Conservation (phyloP, 148 eudicot genomes). For the Chenopodium suecicum region DNA sequence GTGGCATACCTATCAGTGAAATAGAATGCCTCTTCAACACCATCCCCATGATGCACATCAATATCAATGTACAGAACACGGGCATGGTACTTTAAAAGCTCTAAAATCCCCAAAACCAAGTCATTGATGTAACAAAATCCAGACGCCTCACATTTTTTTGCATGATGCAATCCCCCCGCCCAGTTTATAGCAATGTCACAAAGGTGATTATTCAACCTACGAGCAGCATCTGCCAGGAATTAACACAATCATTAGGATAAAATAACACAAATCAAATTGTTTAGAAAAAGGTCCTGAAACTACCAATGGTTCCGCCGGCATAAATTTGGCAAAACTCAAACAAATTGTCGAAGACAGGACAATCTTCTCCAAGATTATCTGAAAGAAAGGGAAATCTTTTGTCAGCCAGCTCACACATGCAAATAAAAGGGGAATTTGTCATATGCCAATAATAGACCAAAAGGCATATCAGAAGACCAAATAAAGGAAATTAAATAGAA, state of each 20-base stretch:
- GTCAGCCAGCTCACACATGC: conserved; percentile 14
- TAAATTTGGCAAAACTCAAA: conserved; percentile 98
- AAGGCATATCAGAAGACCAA: not conserved
- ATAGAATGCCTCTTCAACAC: conserved; percentile 99
- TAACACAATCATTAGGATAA: conserved; percentile 18
- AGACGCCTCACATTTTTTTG: conserved; percentile 96
- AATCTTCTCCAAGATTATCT: conserved; percentile 99
- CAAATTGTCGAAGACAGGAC: conserved; percentile 92
- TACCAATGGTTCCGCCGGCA: conserved; percentile 99
- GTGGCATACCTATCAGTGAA: conserved; percentile 76
- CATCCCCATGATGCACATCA: conserved; percentile 99
- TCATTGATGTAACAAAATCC: conserved; percentile 99
- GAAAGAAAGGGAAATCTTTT: conserved; percentile 21
- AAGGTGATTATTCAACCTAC: conserved; percentile 84
- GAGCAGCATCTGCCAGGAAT: conserved; percentile 82
- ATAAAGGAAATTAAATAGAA: not conserved
- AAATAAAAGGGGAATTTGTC: not conserved
- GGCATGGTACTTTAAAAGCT: conserved; percentile 95
- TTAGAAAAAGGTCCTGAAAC: conserved; percentile 5
- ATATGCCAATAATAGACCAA: not conserved
- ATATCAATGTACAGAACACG: conserved; percentile 97
- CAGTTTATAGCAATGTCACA: conserved; percentile 98
- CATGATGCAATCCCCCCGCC: conserved; percentile 99
- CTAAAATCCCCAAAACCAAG: conserved; percentile 92
- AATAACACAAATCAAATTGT: not conserved